A percentile compares a stretch with the other conserved stretches of the same genome.
Conservation (phyloP, 1,284 basidiomycete species). For the Stereum hirsutum region DNA sequence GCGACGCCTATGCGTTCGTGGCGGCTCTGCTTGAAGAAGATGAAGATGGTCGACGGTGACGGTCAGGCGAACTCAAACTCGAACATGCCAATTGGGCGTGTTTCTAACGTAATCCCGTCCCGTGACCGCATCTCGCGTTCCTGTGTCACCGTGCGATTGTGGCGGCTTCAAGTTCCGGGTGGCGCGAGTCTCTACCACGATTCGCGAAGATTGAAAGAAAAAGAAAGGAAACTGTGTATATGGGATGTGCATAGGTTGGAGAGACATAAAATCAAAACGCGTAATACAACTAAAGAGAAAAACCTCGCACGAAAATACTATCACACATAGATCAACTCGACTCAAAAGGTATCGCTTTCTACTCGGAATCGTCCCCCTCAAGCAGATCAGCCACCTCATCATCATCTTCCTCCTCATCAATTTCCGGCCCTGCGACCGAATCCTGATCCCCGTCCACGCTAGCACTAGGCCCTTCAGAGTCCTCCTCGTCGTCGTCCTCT, state of each 20-base stretch:
- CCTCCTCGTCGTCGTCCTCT: conserved; percentile 1
- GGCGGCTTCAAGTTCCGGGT: too few species aligned
- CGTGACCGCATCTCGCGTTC: not conserved
- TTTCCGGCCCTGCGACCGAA: conserved; percentile 14
- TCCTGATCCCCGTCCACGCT: conserved; percentile 6
- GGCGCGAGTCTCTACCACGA: too few species aligned
- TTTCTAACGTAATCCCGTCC: not conserved
- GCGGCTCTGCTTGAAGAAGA: not conserved
- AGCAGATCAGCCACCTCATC: conserved; percentile 5
- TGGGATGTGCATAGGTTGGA: too few species aligned
- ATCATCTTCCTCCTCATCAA: conserved; percentile 16
- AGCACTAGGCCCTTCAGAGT: too few species aligned
- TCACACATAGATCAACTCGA: not conserved
- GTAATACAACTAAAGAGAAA: too few species aligned
- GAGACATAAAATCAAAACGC: too few species aligned
- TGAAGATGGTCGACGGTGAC: not conserved
- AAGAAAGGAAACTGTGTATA: too few species aligned
- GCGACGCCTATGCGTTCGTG: conserved; percentile 1
- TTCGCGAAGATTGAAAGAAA: too few species aligned
- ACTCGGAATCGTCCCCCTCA: not conserved
- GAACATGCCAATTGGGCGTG: conserved; percentile 1
- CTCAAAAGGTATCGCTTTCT: not conserved
- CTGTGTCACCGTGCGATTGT: not conserved
- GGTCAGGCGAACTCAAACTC: not conserved
- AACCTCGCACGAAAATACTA: too few species aligned